Percentiles rank a stretch among this genome's conserved stretches.
phyloP scores from a whole-genome alignment of 1,139 yeast species.

The Torulaspora globosa region DNA sequence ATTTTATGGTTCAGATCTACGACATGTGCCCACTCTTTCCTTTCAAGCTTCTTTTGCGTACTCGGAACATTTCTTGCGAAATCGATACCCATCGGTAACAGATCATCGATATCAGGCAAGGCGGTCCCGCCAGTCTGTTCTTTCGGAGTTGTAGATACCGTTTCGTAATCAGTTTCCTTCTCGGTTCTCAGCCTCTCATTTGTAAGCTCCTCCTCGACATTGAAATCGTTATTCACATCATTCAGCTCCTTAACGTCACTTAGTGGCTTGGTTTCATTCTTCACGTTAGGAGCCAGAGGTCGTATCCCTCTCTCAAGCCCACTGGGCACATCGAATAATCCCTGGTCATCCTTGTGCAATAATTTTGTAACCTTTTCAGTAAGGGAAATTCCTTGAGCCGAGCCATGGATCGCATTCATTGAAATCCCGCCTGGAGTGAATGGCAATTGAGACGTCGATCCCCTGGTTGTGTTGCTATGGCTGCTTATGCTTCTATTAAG shows the following conservation, averaged over 20 bases:
- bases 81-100: constrained; percentile 64
- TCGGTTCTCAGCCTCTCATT: constrained; percentile 30
- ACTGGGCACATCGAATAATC: constrained; percentile 77
- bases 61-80: constrained; percentile 43
- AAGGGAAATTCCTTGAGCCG: constrained; percentile 15
- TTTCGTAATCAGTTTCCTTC: constrained; percentile 32
- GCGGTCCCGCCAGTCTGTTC: constrained; percentile 8
- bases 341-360: constrained; percentile 66
- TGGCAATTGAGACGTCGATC: constrained; percentile 74
- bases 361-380: constrained; percentile 37
- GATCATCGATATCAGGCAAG: constrained; percentile 56
- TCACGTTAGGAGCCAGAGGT: constrained; percentile 21
- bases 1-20: constrained; percentile 82
- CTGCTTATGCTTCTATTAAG: constrained; percentile 64
- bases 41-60: constrained; percentile 39
- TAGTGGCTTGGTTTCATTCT: constrained; percentile 18
- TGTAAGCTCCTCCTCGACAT: constrained; percentile 31
- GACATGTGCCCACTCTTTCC: constrained; percentile 88
- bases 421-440: constrained; percentile 88
- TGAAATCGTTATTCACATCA: constrained; percentile 32
- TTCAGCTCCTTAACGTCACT: constrained; percentile 27
- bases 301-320: constrained; percentile 75
- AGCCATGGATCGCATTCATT: constrained; percentile 34
- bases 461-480: constrained; percentile 59
- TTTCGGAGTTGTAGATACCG: constrained; percentile 12